Evolutionary conservation across 768 basidiomycete genomes (phyloP).

Genomic region (Russula griseocarnosa): DNA sequence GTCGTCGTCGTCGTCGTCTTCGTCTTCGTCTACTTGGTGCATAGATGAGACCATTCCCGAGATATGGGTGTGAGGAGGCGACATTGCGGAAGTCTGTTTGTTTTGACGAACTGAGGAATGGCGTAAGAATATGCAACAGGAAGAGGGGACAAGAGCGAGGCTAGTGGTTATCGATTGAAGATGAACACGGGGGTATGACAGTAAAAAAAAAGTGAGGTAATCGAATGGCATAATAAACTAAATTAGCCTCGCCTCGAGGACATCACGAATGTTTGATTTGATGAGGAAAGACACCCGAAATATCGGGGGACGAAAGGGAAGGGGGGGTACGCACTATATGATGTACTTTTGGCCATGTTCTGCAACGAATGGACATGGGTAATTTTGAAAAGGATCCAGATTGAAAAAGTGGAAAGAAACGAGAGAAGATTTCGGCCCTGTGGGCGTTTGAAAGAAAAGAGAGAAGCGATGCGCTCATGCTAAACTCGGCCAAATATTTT

Average conservation of each 20-base stretch:
- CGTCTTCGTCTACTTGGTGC: slow-evolving; percentile 44
- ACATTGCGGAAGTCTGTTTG: slow-evolving; percentile 58
- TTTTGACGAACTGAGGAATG: slow-evolving; percentile 40
- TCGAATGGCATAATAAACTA: slow-evolving; percentile 23
- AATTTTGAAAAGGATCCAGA: slow-evolving; percentile 41
- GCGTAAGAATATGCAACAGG: slow-evolving; percentile 20
- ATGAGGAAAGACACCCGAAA: slow-evolving; percentile 27
- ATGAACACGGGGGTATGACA: slow-evolving; percentile 19
- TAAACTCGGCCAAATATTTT: slow-evolving; percentile 3
- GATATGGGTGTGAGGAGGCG: slow-evolving; percentile 67
- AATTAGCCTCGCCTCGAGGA: slow-evolving; percentile 25
- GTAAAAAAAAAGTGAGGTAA: slow-evolving; percentile 22
- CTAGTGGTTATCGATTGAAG: slow-evolving; percentile 16
- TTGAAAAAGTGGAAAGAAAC: slow-evolving; percentile 31
- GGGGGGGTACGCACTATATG: slow-evolving; percentile 29
- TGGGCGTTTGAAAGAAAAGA: slow-evolving; percentile 22
- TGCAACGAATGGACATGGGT: slow-evolving; percentile 43
- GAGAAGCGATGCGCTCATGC: neutral
- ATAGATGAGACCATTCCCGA: slow-evolving; percentile 42
- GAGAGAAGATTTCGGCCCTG: slow-evolving; percentile 20
- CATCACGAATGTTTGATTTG: slow-evolving; percentile 22
- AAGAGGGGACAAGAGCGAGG: slow-evolving; percentile 1
- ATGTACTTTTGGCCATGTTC: slow-evolving; percentile 42
- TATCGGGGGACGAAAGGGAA: slow-evolving; percentile 22
- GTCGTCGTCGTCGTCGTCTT: slow-evolving; percentile 80